These are phyloP conservation scores for Hymenoscyphus albidus DNA, from an alignment of 2,329 filamentous ascomycete genomes.

Conservation along the genomic window DNA sequence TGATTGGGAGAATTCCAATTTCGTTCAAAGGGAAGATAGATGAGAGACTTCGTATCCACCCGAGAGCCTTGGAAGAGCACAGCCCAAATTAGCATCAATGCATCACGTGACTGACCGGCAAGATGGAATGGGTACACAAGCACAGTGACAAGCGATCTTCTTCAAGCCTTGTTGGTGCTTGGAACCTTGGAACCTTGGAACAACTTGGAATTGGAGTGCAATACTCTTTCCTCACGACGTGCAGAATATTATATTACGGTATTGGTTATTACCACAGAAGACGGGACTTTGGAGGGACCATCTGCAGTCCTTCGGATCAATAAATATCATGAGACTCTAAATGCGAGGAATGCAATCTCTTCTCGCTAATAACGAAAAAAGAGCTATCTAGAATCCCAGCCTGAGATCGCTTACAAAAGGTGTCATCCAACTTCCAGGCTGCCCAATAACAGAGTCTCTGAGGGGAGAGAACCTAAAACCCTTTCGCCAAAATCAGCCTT, in stretches of 20 bases:
- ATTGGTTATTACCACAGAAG: not conserved
- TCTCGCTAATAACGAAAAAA: not conserved
- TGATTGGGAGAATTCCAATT: not conserved
- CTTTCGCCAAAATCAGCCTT: not conserved
- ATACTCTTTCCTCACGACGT: too few relatives aligned
- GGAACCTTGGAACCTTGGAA: too few relatives aligned
- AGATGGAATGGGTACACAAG: not conserved
- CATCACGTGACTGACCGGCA: not conserved
- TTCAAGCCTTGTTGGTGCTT: too few relatives aligned
- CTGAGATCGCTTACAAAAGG: not conserved
- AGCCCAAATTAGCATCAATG: constrained; percentile 4
- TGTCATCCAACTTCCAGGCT: constrained; percentile 1
- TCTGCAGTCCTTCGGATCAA: not conserved
- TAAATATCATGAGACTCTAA: not conserved
- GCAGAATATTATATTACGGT: not conserved
- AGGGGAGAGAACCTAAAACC: not conserved
- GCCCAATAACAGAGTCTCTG: not conserved
- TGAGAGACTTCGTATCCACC: not conserved
- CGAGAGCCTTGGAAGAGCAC: not conserved
- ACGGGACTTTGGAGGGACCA: not conserved
- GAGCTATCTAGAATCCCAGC: not conserved
- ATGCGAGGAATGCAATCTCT: constrained; percentile 1
- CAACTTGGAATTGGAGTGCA: too few relatives aligned
- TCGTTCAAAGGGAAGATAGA: not conserved
- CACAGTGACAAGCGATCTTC: too few relatives aligned